phyloP scores from a whole-genome alignment of 2,329 filamentous ascomycete genomes.

The Huntiella moniliformis region DNA sequence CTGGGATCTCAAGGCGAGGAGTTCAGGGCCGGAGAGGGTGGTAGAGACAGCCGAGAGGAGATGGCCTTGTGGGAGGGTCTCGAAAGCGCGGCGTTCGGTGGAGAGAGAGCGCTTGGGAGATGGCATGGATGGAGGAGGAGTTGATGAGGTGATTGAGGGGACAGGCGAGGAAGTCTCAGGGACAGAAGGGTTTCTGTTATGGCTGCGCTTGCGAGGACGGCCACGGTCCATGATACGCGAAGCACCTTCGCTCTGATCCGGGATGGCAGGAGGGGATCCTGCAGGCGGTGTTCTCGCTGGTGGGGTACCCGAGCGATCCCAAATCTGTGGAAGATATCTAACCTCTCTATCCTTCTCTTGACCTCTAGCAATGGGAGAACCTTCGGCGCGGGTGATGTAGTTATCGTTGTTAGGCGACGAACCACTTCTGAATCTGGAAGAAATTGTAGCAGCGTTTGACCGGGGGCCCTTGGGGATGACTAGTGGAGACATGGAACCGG shows the following conservation, averaged over 20 bases:
- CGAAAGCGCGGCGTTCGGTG: conserved; percentile 38
- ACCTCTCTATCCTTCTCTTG: not conserved
- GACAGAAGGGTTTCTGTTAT: conserved; percentile 22
- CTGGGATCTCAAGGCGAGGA: conserved; percentile 35
- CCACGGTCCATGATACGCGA: conserved; percentile 45
- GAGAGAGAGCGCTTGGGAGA: conserved; percentile 28
- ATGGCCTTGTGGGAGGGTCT: conserved; percentile 40
- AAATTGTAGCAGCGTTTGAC: not conserved
- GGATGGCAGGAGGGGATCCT: not conserved
- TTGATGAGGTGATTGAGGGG: conserved; percentile 15
- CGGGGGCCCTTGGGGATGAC: conserved; percentile 6
- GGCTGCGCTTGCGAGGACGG: conserved; percentile 35
- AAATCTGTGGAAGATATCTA: not conserved
- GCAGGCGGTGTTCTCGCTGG: conserved; percentile 2
- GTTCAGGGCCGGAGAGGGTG: conserved; percentile 29
- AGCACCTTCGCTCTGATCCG: conserved; percentile 33
- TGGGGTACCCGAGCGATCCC: conserved; percentile 3
- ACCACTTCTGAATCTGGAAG: conserved; percentile 8
- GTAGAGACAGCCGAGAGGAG: conserved; percentile 32
- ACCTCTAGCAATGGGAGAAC: not conserved
- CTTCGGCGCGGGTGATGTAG: conserved; percentile 1
- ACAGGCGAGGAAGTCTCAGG: not conserved
- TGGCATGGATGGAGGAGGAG: conserved; percentile 14
- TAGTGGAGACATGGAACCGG: conserved; percentile 2
- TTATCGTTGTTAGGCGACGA: conserved; percentile 6